Conservation (phyloP, 2,329 filamentous ascomycete genomes). For the Bipolaris sorokiniana region DNA sequence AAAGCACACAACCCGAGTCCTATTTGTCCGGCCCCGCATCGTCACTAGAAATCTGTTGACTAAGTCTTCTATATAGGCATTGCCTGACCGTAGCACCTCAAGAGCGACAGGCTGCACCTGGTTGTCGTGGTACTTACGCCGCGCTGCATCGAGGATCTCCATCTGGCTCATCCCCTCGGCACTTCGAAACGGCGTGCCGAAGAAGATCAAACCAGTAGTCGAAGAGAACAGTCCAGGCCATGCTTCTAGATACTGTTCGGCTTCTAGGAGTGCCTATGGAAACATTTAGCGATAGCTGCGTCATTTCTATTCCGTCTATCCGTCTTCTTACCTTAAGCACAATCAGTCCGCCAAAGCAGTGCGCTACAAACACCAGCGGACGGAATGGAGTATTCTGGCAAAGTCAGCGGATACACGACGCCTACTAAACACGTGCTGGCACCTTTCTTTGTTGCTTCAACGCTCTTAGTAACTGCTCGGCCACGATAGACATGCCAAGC, state of each 20-base stretch:
- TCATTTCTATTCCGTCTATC: constrained; percentile 20
- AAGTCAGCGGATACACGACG: background rate
- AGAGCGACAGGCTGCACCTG: too few relatives aligned
- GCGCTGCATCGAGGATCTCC: too few relatives aligned
- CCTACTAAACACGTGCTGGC: too few relatives aligned
- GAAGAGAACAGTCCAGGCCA: constrained; percentile 30
- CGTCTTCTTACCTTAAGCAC: constrained; percentile 12
- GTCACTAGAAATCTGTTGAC: too few relatives aligned
- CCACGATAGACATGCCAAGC: too few relatives aligned
- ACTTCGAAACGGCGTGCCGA: constrained; percentile 36
- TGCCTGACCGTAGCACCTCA: too few relatives aligned
- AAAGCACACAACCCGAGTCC: too few relatives aligned
- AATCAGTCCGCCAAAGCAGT: constrained; percentile 36
- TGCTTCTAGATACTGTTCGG: constrained; percentile 15
- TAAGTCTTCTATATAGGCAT: too few relatives aligned
- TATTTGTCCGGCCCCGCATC: too few relatives aligned
- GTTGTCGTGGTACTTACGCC: too few relatives aligned
- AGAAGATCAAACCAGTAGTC: constrained; percentile 29
- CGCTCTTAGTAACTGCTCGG: too few relatives aligned
- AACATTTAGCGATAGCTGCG: background rate
- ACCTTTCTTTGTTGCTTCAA: too few relatives aligned
- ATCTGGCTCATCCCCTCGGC: constrained; percentile 25
- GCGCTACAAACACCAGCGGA: constrained; percentile 34
- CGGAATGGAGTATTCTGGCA: constrained; percentile 22
- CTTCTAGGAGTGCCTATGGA: constrained; percentile 25